Evolutionary conservation across 2,329 filamentous ascomycete species (phyloP).

Genomic region (Fusarium sp.): DNA sequence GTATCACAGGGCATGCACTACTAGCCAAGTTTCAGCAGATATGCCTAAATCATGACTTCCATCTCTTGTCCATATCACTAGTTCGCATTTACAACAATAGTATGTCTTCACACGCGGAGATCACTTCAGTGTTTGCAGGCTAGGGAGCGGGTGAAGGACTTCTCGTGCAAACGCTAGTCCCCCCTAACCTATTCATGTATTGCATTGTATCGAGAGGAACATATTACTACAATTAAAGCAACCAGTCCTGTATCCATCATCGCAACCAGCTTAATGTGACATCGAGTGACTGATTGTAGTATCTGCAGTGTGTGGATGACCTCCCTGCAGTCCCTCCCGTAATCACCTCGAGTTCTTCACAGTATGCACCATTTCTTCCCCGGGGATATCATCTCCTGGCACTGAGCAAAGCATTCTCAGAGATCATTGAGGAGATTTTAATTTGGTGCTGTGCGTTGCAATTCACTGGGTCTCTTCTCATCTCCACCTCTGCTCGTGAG

Average conservation of each 20-base stretch:
- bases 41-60: not conserved
- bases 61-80: slow-evolving; percentile 1
- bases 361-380: not conserved
- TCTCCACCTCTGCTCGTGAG: not conserved
- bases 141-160: not conserved
- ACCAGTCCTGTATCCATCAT: not conserved
- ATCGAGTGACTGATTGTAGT: not conserved
- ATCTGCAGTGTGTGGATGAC: not conserved
- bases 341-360: not conserved
- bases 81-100: not conserved
- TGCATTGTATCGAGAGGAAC: not conserved
- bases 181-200: not conserved
- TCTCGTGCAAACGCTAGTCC: not conserved
- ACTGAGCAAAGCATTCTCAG: not conserved
- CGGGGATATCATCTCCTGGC: not conserved
- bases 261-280: not conserved
- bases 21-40: not conserved
- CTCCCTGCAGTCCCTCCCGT: not conserved
- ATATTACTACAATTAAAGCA: not conserved
- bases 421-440: not conserved
- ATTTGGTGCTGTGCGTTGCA: not conserved
- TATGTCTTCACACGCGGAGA: not conserved
- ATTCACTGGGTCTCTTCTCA: not conserved
- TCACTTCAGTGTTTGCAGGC: not conserved
- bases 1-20: slow-evolving; percentile 7